A percentile compares a stretch with the other conserved stretches of the same genome.
phyloP scores from a whole-genome alignment of 1,284 basidiomycete genomes.

The Inonotus obliquus region DNA sequence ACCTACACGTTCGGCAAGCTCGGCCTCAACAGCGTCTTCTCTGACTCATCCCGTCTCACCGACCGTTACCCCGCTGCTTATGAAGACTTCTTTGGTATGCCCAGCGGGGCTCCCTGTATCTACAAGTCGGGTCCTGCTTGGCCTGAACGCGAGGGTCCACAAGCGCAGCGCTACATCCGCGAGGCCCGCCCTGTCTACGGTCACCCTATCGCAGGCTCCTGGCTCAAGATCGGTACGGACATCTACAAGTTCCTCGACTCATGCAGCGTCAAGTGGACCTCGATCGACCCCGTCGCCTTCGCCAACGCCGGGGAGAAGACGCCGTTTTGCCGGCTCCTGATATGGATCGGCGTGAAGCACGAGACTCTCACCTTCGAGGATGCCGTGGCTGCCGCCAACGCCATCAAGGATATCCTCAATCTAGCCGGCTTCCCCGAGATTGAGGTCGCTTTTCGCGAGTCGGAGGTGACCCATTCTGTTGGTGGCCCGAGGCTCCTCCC shows the following conservation, averaged over 20 bases:
- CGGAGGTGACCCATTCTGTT: conserved; percentile 23
- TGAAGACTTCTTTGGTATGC: conserved; percentile 25
- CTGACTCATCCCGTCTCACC: conserved; percentile 14
- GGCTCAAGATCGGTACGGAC: background rate
- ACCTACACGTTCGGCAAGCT: background rate
- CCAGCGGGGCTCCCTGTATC: conserved; percentile 17
- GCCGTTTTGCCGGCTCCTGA: conserved; percentile 35
- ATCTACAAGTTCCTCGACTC: background rate
- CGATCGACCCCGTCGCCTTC: conserved; percentile 5
- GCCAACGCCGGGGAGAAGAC: background rate
- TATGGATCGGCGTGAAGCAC: conserved; percentile 38
- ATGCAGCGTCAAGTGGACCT: conserved; percentile 15
- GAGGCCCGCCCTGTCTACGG: conserved; percentile 24
- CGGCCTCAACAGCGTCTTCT: conserved; percentile 21
- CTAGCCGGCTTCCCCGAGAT: conserved; percentile 30
- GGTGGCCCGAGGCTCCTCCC: conserved; percentile 25
- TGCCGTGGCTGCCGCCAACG: conserved; percentile 33
- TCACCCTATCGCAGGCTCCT: conserved; percentile 11
- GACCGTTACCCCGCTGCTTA: conserved; percentile 20
- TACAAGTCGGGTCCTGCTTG: conserved; percentile 24
- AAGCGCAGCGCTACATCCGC: conserved; percentile 23
- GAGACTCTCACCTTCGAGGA: conserved; percentile 30
- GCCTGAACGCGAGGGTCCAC: conserved; percentile 23
- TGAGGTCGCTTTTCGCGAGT: conserved; percentile 39
- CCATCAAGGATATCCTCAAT: conserved; percentile 33